Evolutionary conservation across 2,329 filamentous ascomycete species (phyloP).

Genomic region (Aspergillus luchuensis): DNA sequence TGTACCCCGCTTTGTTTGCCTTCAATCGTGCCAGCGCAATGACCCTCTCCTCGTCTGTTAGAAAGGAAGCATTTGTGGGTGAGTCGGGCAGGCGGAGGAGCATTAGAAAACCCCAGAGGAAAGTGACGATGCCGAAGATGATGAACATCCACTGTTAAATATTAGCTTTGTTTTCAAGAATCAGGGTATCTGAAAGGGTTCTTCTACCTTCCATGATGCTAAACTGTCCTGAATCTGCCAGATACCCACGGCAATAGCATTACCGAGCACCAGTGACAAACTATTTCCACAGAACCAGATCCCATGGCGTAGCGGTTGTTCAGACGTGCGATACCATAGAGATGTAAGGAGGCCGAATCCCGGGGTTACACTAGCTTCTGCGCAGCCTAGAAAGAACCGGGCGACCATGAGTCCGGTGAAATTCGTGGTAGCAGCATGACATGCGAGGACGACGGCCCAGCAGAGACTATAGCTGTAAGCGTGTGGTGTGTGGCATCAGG

Average conservation of each 20-base stretch:
- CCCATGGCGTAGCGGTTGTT: conserved; percentile 35
- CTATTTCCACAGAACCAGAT: conserved; percentile 37
- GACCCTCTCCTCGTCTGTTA: conserved; percentile 24
- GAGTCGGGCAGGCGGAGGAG: conserved; percentile 29
- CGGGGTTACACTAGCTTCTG: conserved; percentile 42
- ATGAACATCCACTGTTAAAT: conserved; percentile 26
- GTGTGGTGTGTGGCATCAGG: not conserved
- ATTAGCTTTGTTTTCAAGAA: not conserved
- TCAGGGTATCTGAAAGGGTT: not conserved
- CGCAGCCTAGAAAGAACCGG: conserved; percentile 47
- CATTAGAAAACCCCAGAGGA: conserved; percentile 27
- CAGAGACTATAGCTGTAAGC: conserved; percentile 22
- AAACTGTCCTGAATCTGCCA: conserved; percentile 26
- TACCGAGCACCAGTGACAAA: conserved; percentile 29
- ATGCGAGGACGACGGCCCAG: conserved; percentile 35
- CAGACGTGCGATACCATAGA: conserved; percentile 32
- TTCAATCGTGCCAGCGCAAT: conserved; percentile 27
- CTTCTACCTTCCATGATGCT: conserved; percentile 29
- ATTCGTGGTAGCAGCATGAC: conserved; percentile 41
- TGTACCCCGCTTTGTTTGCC: conserved; percentile 29
- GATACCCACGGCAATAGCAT: conserved; percentile 30
- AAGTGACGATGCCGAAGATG: conserved; percentile 31
- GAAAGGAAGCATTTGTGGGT: conserved; percentile 24
- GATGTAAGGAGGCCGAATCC: conserved; percentile 40
- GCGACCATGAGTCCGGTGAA: conserved; percentile 43